phyloP scores from a whole-genome alignment of 2,329 filamentous ascomycete genomes.

The Metarhizium robertsii region DNA sequence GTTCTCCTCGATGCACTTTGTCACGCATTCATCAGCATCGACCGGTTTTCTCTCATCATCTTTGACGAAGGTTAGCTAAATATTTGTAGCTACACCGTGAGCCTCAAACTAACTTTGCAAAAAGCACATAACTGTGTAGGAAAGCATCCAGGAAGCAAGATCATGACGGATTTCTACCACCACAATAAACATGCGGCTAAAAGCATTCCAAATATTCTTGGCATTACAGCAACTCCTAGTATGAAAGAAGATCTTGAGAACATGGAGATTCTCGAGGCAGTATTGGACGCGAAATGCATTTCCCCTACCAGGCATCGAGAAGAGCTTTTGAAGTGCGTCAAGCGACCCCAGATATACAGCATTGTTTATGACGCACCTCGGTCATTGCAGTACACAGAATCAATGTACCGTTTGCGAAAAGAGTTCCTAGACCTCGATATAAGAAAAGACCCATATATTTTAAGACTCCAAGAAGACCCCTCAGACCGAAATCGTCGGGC shows the following conservation, averaged over 20 bases:
- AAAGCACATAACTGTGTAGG: conserved; percentile 65
- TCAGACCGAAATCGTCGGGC: conserved; percentile 29
- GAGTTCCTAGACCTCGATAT: conserved; percentile 42
- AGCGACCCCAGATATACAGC: conserved; percentile 48
- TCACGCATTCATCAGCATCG: conserved; percentile 64
- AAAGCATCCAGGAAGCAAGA: conserved; percentile 54
- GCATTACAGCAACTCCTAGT: conserved; percentile 72
- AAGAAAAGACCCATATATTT: conserved; percentile 49
- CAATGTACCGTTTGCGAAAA: conserved; percentile 34
- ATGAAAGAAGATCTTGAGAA: conserved; percentile 46
- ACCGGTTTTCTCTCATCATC: conserved; percentile 56
- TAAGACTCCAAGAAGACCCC: conserved; percentile 32
- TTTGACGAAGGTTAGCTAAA: conserved; percentile 66
- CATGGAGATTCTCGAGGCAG: conserved; percentile 55
- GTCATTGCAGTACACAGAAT: conserved; percentile 14
- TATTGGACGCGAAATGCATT: conserved; percentile 59
- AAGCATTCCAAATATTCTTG: conserved; percentile 57
- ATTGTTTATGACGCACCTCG: conserved; percentile 20
- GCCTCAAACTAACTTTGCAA: not conserved
- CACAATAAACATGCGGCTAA: conserved; percentile 27
- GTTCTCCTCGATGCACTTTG: conserved; percentile 64
- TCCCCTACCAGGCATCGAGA: conserved; percentile 60
- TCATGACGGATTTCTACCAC: conserved; percentile 68
- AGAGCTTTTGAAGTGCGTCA: conserved; percentile 59
- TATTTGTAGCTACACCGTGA: not conserved